Evolutionary conservation across 2,329 filamentous ascomycete genomes (phyloP).

Genomic region (Hymenoscyphus occultus): DNA sequence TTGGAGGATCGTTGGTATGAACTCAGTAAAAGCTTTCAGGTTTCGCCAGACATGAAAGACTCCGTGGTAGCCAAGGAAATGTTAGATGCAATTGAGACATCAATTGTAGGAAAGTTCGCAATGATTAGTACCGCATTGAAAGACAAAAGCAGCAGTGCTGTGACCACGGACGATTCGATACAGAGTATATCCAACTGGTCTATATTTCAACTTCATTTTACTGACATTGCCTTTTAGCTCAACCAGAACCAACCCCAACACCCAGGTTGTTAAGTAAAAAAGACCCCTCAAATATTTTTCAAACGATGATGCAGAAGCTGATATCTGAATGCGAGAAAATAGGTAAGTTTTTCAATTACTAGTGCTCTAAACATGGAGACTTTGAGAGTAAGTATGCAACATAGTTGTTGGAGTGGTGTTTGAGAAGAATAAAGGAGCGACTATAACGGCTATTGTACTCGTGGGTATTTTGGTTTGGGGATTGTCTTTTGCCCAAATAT

Average conservation of each 20-base stretch:
- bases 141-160: neutral
- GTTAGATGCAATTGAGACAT: neutral
- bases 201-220: neutral
- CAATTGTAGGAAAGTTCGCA: neutral
- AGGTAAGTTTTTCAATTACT: neutral
- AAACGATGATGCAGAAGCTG: neutral
- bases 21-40: neutral
- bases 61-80: neutral
- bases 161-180: neutral
- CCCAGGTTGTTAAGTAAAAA: neutral
- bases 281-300: neutral
- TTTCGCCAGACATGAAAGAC: neutral
- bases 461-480: neutral
- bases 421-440: neutral
- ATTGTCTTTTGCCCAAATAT: neutral
- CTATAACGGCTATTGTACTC: neutral
- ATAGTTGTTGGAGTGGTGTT: neutral
- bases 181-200: neutral
- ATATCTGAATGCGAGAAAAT: neutral
- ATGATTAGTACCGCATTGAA: neutral
- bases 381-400: neutral
- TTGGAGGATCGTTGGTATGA: neutral
- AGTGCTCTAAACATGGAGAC: neutral
- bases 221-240: neutral
- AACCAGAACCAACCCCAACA: neutral